Conservation (phyloP, 1,284 basidiomycete genomes). For the Trametes hirsuta region DNA sequence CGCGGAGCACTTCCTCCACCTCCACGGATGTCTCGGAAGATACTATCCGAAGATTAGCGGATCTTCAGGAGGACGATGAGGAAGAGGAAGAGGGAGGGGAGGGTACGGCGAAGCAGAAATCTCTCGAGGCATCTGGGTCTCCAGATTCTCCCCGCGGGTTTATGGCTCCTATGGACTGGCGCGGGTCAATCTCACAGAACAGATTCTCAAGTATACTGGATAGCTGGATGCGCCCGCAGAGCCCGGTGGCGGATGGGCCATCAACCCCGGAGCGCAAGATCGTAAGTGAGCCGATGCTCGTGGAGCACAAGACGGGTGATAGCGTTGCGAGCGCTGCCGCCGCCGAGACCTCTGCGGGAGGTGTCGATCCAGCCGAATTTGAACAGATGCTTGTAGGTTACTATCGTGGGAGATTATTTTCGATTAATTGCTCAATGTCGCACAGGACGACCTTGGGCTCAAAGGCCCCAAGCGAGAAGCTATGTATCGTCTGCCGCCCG, state of each 20-base stretch:
- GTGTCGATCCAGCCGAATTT: slow-evolving; percentile 55
- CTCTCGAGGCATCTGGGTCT: slow-evolving; percentile 25
- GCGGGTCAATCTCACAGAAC: slow-evolving; percentile 54
- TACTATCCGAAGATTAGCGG: slow-evolving; percentile 52
- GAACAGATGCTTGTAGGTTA: slow-evolving; percentile 66
- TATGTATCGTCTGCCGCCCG: slow-evolving; percentile 66
- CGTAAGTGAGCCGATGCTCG: slow-evolving; percentile 68
- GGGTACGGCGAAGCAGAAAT: slow-evolving; percentile 64
- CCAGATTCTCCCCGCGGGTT: slow-evolving; percentile 26
- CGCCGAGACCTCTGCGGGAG: slow-evolving; percentile 28
- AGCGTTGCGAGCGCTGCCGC: slow-evolving; percentile 15
- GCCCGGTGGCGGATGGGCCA: slow-evolving; percentile 39
- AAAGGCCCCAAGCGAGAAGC: slow-evolving; percentile 69
- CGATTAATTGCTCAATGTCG: slow-evolving; percentile 9
- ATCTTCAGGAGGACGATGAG: slow-evolving; percentile 54
- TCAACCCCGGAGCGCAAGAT: slow-evolving; percentile 49
- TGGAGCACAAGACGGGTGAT: slow-evolving; percentile 47
- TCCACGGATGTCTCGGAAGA: slow-evolving; percentile 54
- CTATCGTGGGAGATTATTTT: neutral
- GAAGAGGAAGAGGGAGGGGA: slow-evolving; percentile 53
- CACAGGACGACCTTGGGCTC: slow-evolving; percentile 71
- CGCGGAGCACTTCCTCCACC: slow-evolving; percentile 49
- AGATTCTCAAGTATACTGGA: slow-evolving; percentile 68
- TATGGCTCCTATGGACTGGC: slow-evolving; percentile 44
- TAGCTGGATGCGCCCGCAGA: slow-evolving; percentile 55